Percentiles rank a stretch among this genome's conserved stretches.
Conservation (phyloP, 345 rosid genomes). For the Ceriops decandra region DNA sequence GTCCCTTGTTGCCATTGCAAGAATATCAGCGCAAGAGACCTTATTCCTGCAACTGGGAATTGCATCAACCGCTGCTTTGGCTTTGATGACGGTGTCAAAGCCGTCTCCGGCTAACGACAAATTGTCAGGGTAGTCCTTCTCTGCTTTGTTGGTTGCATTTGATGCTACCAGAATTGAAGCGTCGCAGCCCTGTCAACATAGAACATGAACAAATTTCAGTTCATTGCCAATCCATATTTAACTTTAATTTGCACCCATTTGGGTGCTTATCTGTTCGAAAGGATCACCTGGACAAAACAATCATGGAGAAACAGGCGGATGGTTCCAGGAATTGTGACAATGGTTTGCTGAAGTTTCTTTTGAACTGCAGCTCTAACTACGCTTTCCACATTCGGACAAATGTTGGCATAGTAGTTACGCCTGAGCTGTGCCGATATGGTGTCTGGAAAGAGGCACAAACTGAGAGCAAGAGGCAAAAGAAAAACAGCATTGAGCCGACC, state of each 20-base stretch:
- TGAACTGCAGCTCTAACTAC: conserved; percentile 50
- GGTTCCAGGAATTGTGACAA: conserved; percentile 72
- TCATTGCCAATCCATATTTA: background rate
- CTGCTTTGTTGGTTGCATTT: conserved; percentile 51
- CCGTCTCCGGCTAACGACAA: conserved; percentile 83
- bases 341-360: conserved; percentile 51
- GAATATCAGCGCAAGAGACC: conserved; percentile 86
- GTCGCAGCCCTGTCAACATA: conserved; percentile 58
- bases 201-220: background rate
- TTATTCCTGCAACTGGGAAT: conserved; percentile 50
- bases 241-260: too few species aligned
- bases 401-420: conserved; percentile 40
- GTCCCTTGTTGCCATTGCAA: conserved; percentile 77
- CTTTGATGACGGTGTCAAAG: conserved; percentile 77
- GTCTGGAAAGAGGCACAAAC: conserved; percentile 41
- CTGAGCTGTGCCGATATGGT: conserved; percentile 55
- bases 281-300: conserved; percentile 61
- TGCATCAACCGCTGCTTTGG: conserved; percentile 61
- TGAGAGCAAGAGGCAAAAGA: conserved; percentile 36
- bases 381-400: conserved; percentile 67
- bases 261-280: background rate
- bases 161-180: conserved; percentile 66
- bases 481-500: conserved; percentile 23
- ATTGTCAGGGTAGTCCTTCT: conserved; percentile 83
- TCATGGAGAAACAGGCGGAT: conserved; percentile 88